phyloP scores from a whole-genome alignment of 306 rosid genomes.

The Echinosophora koreensis region DNA sequence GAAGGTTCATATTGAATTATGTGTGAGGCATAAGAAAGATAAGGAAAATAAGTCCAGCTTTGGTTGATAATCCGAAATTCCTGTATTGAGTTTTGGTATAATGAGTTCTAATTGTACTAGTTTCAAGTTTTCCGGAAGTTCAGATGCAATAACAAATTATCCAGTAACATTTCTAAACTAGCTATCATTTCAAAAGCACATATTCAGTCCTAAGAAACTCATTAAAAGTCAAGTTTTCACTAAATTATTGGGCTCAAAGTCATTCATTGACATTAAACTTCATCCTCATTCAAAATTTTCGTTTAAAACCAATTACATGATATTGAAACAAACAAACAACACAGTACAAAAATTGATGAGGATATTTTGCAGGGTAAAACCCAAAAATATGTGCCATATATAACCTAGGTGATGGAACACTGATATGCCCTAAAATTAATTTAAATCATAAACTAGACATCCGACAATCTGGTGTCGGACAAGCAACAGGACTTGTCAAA shows the following conservation, averaged over 20 bases:
- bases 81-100: constrained; percentile 11
- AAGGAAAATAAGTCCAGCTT: constrained; percentile 22
- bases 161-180: not conserved
- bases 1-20: not conserved
- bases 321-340: constrained; percentile 11
- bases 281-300: not conserved
- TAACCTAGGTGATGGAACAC: not conserved
- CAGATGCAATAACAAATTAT: constrained; percentile 20
- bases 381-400: not conserved
- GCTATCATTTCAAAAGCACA: not conserved
- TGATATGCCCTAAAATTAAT: constrained; percentile 4
- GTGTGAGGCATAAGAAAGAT: constrained; percentile 2
- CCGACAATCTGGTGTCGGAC: not conserved
- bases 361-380: constrained; percentile 6
- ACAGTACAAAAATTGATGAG: not conserved
- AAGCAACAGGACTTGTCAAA: not conserved
- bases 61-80: not conserved
- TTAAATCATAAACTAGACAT: constrained; percentile 8
- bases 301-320: not conserved
- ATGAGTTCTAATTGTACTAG: not conserved
- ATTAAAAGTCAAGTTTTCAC: not conserved
- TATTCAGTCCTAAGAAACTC: not conserved
- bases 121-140: not conserved
- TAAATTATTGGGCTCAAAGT: constrained; percentile 9
- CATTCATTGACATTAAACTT: not conserved